Percentiles rank a stretch among this genome's conserved stretches.
These are phyloP conservation scores for Pyricularia grisea DNA, from an alignment of 2,329 filamentous ascomycete species.

Conservation along the genomic window DNA sequence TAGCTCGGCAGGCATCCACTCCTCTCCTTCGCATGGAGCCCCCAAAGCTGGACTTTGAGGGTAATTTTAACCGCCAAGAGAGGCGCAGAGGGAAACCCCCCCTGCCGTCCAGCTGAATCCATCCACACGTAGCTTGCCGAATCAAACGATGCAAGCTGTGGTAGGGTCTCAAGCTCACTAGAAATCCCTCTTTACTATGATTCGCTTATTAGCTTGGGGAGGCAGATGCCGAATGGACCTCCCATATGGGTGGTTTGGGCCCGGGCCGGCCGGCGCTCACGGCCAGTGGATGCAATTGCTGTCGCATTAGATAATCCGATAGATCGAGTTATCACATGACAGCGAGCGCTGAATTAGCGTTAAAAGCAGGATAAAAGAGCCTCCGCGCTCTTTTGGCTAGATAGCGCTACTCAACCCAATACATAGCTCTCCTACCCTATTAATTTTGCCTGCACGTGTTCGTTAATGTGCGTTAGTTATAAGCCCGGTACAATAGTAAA, in stretches of 20 bases:
- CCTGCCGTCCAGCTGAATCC: not conserved
- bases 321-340: no score
- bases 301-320: no score
- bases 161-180: not conserved
- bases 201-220: not conserved
- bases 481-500: no score
- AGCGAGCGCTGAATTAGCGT: no score
- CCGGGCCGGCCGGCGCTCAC: not conserved
- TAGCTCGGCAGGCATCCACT: not conserved
- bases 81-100: not conserved
- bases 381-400: no score
- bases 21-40: not conserved
- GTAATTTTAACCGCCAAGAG: not conserved
- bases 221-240: not conserved
- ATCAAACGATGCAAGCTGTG: not conserved
- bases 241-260: not conserved
- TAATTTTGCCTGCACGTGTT: no score
- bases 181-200: not conserved
- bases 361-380: no score
- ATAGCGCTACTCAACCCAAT: no score
- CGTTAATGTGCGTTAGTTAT: no score
- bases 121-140: not conserved
- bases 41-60: not conserved
- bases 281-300: not conserved
- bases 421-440: no score